These are phyloP conservation scores for Cyclotella sp. DNA, from an alignment of 108 stramenopile species.

Conservation along the genomic window DNA sequence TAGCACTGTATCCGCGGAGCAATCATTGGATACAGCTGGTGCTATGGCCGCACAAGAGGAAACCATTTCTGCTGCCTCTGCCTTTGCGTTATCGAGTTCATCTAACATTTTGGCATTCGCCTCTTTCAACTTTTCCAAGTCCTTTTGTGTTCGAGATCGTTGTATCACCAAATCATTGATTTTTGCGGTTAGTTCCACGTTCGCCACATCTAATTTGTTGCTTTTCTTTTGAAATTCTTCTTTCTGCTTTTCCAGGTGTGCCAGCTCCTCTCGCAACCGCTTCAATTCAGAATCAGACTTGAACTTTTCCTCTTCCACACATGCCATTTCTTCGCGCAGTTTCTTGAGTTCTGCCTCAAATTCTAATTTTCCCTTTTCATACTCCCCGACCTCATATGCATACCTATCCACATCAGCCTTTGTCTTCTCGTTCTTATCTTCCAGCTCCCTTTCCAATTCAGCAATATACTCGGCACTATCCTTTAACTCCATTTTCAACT, in stretches of 20 bases:
- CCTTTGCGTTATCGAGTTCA: not conserved
- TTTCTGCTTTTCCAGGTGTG: conserved; percentile 2
- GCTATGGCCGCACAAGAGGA: not conserved
- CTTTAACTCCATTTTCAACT: conserved; percentile 8
- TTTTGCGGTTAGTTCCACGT: not conserved
- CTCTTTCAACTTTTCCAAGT: not conserved
- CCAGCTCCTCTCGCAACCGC: conserved; percentile 7
- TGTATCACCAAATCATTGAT: conserved; percentile 17
- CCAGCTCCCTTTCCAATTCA: conserved; percentile 24
- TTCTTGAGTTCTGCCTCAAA: not conserved
- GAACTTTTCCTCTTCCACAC: not conserved
- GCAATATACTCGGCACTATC: not conserved
- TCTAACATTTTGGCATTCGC: conserved; percentile 3
- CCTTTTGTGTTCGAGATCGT: not conserved
- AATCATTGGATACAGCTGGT: not conserved
- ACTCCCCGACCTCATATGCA: conserved; percentile 1
- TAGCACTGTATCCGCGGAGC: conserved; percentile 15
- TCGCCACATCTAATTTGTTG: not conserved
- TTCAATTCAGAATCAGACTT: conserved; percentile 3
- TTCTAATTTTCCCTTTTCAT: not conserved
- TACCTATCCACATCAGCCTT: conserved; percentile 2
- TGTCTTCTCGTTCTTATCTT: not conserved
- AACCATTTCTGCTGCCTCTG: not conserved
- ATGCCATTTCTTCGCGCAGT: not conserved
- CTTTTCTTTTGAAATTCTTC: conserved; percentile 2